phyloP scores from a whole-genome alignment of 306 rosid genomes.

The Clitoria ternatea region DNA sequence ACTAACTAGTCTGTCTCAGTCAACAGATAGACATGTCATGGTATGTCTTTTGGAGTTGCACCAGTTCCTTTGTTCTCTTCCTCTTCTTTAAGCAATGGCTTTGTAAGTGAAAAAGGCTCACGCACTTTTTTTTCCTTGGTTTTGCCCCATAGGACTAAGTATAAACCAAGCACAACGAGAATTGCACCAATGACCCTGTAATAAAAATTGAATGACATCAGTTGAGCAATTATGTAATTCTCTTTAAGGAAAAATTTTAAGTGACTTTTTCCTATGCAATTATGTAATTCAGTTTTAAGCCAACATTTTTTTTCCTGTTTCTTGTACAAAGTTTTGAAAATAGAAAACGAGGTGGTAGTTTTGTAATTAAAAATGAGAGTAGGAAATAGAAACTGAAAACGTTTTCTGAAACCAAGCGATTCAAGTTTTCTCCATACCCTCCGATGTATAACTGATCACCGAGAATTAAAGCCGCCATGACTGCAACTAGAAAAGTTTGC shows the following conservation, averaged over 20 bases:
- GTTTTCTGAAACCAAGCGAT: no score
- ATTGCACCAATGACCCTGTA: constrained; percentile 58
- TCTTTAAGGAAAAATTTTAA: no score
- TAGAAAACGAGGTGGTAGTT: no score
- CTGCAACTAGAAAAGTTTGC: constrained; percentile 60
- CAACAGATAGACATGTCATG: constrained; percentile 27
- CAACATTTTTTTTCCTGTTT: no score
- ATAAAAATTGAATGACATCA: background rate
- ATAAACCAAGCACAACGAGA: constrained; percentile 56
- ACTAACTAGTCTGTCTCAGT: background rate
- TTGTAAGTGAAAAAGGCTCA: constrained; percentile 33
- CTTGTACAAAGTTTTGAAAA: no score
- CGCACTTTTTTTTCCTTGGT: constrained; percentile 30
- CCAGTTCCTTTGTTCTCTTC: constrained; percentile 23
- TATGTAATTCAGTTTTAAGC: no score
- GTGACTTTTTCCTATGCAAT: no score
- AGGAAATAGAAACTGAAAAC: no score
- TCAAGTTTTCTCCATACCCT: constrained; percentile 39
- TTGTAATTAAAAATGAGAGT: no score
- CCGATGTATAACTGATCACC: constrained; percentile 55
- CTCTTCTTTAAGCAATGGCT: constrained; percentile 42
- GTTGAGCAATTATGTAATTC: background rate
- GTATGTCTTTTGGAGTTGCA: constrained; percentile 35
- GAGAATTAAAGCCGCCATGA: constrained; percentile 56
- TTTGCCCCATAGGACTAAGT: constrained; percentile 67